Evolutionary conservation across 495 filamentous ascomycete species (phyloP), one percentile per base, ranked within the genome.

Genomic region (Beverwykella pulmonaria): DNA sequence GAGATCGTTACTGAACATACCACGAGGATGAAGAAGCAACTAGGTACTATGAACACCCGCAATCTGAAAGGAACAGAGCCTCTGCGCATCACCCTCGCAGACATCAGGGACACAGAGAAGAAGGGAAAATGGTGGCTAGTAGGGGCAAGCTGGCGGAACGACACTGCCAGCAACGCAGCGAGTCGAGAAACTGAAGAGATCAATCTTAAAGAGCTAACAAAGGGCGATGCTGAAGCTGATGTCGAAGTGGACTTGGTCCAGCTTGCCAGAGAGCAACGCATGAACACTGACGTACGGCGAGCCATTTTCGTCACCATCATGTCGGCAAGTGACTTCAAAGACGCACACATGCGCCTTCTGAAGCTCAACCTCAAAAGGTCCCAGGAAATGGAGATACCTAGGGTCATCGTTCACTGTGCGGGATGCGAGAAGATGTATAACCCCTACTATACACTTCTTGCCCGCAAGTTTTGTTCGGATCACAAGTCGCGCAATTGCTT

Each of bases 41-140:
- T 97, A 2, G 90, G 91, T 6, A 82, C 88, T 3, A 75, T 97
- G 9, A 93, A 89, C 67, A 83, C 81, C 9, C 81, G 87, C 20
- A 83, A 80, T 56, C 79, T 90, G 54, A 89, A 88, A 46, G 86
- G 88, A 50, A 87, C 83, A 2, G 92, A 98, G 70, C 92, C 94
- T 17, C 82, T 98, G 47, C 85, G 90, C 22, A 84, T 96, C 54
- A 86, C 89, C 10, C 82, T 97, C 5, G 79, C 83, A 26, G 94
- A 98, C 72, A 90, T 98, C 63, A 83, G 83, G 58, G 82, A 93
- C 59, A 88, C 87, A 1, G 87, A 92, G 22, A 92, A 89, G 68
- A 91, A 90, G 76, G 94, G 94, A 2, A 97, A 96, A 80, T 98
- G 94, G 95, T 98, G 94, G 94, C 84, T 98, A 36, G 88, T 97